Evolutionary conservation across 225 moss, liverwort and hornwort genomes (phyloP).

Genomic region (Marchantia paleacea): DNA sequence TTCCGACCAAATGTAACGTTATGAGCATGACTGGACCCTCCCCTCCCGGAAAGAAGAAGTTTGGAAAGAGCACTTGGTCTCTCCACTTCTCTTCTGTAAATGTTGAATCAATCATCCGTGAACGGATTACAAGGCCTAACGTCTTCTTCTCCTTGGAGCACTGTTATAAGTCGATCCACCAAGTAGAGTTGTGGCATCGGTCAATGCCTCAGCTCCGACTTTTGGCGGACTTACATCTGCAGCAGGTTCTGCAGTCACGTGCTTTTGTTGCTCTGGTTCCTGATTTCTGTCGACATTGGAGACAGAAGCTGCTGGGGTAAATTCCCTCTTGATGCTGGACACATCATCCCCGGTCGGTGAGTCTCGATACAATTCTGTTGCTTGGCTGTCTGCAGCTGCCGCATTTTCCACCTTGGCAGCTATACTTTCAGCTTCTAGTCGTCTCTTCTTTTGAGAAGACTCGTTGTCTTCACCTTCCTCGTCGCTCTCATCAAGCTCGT

Average conservation of each 20-base stretch:
- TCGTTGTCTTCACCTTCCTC: conserved; percentile 31
- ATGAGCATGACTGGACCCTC: no score
- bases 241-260: background rate
- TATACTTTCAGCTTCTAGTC: background rate
- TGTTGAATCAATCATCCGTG: background rate
- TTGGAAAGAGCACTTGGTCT: no score
- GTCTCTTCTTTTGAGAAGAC: background rate
- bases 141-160: conserved; percentile 53
- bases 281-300: background rate
- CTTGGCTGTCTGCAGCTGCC: conserved; percentile 27
- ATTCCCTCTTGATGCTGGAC: conserved; percentile 19
- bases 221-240: background rate
- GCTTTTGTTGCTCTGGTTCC: background rate
- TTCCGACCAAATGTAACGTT: background rate
- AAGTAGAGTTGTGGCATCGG: conserved; percentile 45
- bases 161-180: conserved; percentile 52
- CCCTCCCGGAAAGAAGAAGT: no score
- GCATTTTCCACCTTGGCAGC: background rate
- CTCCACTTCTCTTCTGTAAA: background rate
- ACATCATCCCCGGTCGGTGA: conserved; percentile 22
- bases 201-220: conserved; percentile 10
- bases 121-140: background rate
- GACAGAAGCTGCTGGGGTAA: background rate
- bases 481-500: conserved; percentile 39
- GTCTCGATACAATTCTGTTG: conserved; percentile 39